Evolutionary conservation across 75 land plant species (phyloP), one percentile per base, ranked within the genome.

Genomic region (Cunninghamia lanceolata): DNA sequence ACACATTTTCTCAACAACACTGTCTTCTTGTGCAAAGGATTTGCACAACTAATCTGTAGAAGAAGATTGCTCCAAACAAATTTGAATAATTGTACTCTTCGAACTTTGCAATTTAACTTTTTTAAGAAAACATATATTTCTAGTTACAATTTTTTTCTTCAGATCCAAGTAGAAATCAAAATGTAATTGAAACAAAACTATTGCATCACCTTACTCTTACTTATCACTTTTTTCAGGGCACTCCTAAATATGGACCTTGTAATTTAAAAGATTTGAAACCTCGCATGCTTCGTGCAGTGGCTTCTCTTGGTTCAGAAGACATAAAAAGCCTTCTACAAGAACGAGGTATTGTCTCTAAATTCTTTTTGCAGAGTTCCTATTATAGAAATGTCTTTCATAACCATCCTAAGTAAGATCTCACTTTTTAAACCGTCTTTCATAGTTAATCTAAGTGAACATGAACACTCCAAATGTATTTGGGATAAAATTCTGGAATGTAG

Each of bases 211-310:
- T 85, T 82, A 43, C 42, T 9, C 15, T 71, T 70, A 3, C 30
- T 32, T 71, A 71, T 71, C 34, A 71, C 15, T 32, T 28, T 34
- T 28, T 84, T 74, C 85, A 90, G 91, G 70, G 83, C 9, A 21
- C 73, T 84, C 91, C 91, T 30, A 71, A 43, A 39, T 90, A 82
- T 83, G 91, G 91, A 13, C 91, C 90, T 66, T 90, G 91, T 76
- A 85, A 84, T 54, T 50, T 84, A n/a, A 83, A 89, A 35, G 87
- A 86, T 50, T 87, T 90, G 32, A 90, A 88, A 39, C 75, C 83
- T 25, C 77, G 91, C 50, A 90, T 90, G 91, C 87, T 90, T 54
- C 87, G 90, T 36, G 91, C 91, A 83, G 91, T 90, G 66, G 87
- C 91, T 82, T 90, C 88, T 74, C 79, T 90, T 74, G 91, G 88